Evolutionary conservation across 768 basidiomycete species (phyloP).

Genomic region (Rhizopogon roseolus): DNA sequence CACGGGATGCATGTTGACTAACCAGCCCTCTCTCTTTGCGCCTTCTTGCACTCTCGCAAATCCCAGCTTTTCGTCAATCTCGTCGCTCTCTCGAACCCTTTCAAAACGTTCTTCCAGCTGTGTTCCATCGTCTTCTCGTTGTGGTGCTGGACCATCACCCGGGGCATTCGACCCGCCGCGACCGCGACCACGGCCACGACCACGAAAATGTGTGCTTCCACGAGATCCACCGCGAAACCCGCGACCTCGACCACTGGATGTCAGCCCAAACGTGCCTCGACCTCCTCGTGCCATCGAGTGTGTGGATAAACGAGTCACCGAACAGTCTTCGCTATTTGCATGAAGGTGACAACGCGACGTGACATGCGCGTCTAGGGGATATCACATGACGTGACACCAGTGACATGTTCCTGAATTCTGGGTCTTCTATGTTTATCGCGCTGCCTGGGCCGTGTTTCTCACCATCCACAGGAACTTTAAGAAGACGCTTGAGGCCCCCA

Average conservation of each 20-base stretch:
- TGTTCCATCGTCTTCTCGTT: conserved; percentile 87
- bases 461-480: too few species aligned
- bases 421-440: too few species aligned
- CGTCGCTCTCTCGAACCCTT: conserved; percentile 66
- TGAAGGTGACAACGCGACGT: neutral
- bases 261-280: conserved; percentile 51
- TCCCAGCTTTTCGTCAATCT: conserved; percentile 91
- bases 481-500: too few species aligned
- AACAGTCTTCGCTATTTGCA: neutral
- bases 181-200: conserved; percentile 42
- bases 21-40: conserved; percentile 76
- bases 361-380: neutral
- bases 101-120: conserved; percentile 85
- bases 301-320: neutral
- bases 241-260: conserved; percentile 37
- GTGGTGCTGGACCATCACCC: conserved; percentile 47
- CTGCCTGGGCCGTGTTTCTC: too few species aligned
- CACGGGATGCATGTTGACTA: conserved; percentile 98
- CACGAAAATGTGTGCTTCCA: conserved; percentile 33
- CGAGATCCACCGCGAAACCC: conserved; percentile 35
- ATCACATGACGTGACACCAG: neutral
- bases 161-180: conserved; percentile 29
- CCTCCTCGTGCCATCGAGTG: conserved; percentile 38
- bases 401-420: neutral
- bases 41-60: conserved; percentile 83